These are phyloP conservation scores for Erysimum pusillum DNA, from an alignment of 441 rosid genomes.

Conservation along the genomic window DNA sequence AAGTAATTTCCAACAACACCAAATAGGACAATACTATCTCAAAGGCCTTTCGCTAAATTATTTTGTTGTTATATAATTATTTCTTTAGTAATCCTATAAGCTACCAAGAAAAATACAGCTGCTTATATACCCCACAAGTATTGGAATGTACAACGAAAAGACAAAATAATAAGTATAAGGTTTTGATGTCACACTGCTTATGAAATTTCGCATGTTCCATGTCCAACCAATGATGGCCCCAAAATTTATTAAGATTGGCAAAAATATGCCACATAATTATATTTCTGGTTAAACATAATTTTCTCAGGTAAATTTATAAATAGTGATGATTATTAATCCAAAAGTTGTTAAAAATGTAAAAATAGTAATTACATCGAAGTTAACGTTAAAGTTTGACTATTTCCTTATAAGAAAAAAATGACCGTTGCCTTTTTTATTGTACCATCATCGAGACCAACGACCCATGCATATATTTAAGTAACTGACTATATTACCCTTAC, in stretches of 20 bases:
- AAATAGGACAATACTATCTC: conserved; percentile 14
- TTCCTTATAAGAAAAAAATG: not conserved
- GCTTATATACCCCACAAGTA: conserved; percentile 43
- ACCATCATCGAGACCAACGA: conserved; percentile 31
- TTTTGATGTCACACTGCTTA: conserved; percentile 38
- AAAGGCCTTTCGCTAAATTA: not conserved
- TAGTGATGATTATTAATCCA: not conserved
- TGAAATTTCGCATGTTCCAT: conserved; percentile 40
- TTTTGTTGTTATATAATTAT: not conserved
- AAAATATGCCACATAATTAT: not conserved
- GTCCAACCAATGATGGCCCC: conserved; percentile 22
- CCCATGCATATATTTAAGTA: conserved; percentile 12
- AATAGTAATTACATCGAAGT: not conserved
- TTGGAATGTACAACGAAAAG: conserved; percentile 40
- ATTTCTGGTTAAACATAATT: not conserved
- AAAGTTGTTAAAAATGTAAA: not conserved
- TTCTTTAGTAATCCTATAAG: not conserved
- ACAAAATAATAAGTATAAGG: conserved; percentile 37
- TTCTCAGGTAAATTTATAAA: not conserved
- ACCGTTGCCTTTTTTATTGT: conserved; percentile 34
- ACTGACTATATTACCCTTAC: conserved; percentile 16
- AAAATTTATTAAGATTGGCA: not conserved
- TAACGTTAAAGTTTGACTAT: conserved; percentile 30
- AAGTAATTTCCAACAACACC: not conserved
- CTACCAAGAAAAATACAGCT: conserved; percentile 37